Evolutionary conservation across 2,329 filamentous ascomycete genomes (phyloP), one percentile per base, ranked within the genome.

Genomic region (Pseudogymnoascus sp.): DNA sequence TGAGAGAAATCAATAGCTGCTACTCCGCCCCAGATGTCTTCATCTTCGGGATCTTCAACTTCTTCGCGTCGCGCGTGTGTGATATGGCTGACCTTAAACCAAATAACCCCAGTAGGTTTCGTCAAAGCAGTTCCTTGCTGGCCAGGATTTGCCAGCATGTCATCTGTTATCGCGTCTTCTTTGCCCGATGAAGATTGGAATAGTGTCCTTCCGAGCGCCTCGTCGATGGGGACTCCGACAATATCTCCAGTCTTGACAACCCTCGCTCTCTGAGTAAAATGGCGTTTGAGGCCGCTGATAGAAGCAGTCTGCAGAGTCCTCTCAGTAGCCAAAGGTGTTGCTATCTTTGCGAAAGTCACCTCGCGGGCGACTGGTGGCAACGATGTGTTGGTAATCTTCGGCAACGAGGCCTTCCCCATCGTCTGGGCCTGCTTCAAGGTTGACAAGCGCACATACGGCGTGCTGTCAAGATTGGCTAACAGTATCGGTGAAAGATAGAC

Each of bases 11-110:
- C 93, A 58, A 99, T 90, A 55, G 88, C 88, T 2, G 89, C 90
- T 39, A 93, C 86, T 1, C 89, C 89, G 37, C 90, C 91, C 94
- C 94, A 99, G 7, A 87, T 78, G 60, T 89, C 87, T 58, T 87
- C 83, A 3, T 82, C 81, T 1, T 83, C 79, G 12, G 83, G 82
- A n/a, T 82, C 79, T 6, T 83, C 78, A 0, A 68, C 65, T 69
- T 70, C 79, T 68, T 78, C 86, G 67, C 71, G 74, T 67, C 77
- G 85, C 70, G 78, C 78, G 5, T 81, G 76, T 61, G 80, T 79
- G 60, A 95, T 87, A 63, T 90, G 88, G 39, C 88, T 88, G 40
- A 99, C 88, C 66, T 87, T 90, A 79, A 97, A 97, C 94, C 94
- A 99, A 6, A 90, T 92, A 18, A 96, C 89, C 31, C 79, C 83